These are phyloP conservation scores for Ambispora gerdemannii DNA, from an alignment of 192 early-diverging fungal species.

Conservation along the genomic window DNA sequence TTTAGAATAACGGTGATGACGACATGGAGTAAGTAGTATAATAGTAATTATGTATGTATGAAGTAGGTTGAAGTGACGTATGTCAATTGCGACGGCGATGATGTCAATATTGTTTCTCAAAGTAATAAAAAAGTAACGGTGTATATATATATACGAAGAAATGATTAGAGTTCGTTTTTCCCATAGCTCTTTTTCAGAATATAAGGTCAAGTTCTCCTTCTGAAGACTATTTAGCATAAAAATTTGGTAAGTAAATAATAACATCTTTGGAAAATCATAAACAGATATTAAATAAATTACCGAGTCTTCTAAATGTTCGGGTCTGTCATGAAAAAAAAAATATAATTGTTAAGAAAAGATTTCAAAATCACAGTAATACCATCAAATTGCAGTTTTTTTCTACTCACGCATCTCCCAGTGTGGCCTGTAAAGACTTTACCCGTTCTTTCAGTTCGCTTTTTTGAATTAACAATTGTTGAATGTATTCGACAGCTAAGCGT, in stretches of 20 bases:
- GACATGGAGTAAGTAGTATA: too few species aligned
- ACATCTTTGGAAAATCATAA: neutral
- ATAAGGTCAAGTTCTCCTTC: conserved; percentile 33
- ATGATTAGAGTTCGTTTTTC: too few species aligned
- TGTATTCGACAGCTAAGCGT: conserved; percentile 67
- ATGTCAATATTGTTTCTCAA: too few species aligned
- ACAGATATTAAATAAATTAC: neutral
- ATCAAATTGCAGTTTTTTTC: too few species aligned
- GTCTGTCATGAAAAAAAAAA: neutral
- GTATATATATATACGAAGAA: too few species aligned
- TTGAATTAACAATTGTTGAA: conserved; percentile 62
- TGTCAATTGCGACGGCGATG: too few species aligned
- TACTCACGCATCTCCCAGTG: conserved; percentile 50
- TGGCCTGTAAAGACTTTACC: conserved; percentile 48
- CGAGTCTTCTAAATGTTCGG: conserved; percentile 21
- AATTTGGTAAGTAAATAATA: neutral
- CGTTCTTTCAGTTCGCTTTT: conserved; percentile 55
- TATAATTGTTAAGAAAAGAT: too few species aligned
- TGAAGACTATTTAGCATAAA: conserved; percentile 32
- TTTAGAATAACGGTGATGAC: too few species aligned
- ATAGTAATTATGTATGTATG: too few species aligned
- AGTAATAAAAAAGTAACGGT: too few species aligned
- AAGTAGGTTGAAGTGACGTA: too few species aligned
- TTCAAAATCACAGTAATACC: too few species aligned
- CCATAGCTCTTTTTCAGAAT: conserved; percentile 6